phyloP scores from a whole-genome alignment of 75 land plant species.

The Chamaecyparis obtusa region DNA sequence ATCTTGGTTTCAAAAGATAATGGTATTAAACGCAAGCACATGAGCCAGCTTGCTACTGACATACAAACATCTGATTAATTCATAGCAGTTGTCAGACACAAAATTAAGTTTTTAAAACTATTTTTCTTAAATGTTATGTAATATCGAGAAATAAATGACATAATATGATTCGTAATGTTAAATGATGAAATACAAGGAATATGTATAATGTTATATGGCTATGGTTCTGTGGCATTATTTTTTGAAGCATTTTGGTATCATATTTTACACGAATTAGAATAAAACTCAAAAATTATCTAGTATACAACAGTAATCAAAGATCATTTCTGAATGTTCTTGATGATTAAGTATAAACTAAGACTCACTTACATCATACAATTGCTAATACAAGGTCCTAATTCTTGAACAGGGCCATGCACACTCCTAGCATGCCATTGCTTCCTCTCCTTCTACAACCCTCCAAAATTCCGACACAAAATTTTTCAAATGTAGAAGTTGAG shows the following conservation, averaged over 20 bases:
- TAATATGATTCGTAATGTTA: background rate
- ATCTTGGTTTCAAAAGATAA: background rate
- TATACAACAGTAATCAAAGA: background rate
- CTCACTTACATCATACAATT: background rate
- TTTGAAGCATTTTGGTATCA: background rate
- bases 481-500: background rate
- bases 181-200: background rate
- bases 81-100: background rate
- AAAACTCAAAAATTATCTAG: background rate
- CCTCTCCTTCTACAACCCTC: slow-evolving; percentile 20
- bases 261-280: background rate
- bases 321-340: background rate
- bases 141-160: background rate
- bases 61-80: background rate
- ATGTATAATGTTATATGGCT: background rate
- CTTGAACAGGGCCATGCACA: slow-evolving; percentile 17
- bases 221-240: background rate
- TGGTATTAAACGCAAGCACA: background rate
- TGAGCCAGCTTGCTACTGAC: background rate
- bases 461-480: background rate
- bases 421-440: slow-evolving; percentile 17
- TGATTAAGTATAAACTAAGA: background rate
- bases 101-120: background rate
- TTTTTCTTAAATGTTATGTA: background rate
- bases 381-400: background rate